A percentile compares a stretch with the other conserved stretches of the same genome.
Conservation (phyloP, 306 rosid species). For the Crotalaria pallida region DNA sequence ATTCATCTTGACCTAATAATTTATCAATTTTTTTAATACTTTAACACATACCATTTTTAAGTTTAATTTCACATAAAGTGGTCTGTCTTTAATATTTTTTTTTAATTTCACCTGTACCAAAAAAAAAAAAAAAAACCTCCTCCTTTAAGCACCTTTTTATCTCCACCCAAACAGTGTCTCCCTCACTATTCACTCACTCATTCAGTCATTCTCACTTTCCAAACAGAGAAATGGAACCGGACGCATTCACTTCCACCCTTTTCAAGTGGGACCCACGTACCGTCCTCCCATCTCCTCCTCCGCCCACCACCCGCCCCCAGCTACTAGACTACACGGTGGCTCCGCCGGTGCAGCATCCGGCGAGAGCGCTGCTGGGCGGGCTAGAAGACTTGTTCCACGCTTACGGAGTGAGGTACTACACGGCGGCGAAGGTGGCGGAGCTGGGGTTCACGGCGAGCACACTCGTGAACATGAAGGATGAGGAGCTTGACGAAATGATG, state of each 20-base stretch:
- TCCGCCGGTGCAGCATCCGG: conserved; percentile 12
- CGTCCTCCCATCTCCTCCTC: conserved; percentile 30
- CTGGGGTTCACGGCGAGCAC: conserved; percentile 90
- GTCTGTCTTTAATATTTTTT: too few relatives aligned
- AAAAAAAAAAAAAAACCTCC: too few relatives aligned
- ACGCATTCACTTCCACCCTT: conserved; percentile 59
- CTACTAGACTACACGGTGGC: conserved; percentile 35
- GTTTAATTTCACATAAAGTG: too few relatives aligned
- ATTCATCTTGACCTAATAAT: too few relatives aligned
- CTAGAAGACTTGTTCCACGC: conserved; percentile 79
- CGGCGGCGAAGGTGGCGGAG: conserved; percentile 84
- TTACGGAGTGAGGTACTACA: conserved; percentile 78
- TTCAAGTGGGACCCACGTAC: conserved; percentile 94
- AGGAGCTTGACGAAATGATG: conserved; percentile 96
- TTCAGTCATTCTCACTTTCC: background rate
- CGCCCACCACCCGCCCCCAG: conserved; percentile 20
- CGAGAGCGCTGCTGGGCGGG: conserved; percentile 34
- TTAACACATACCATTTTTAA: too few relatives aligned
- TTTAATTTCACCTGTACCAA: too few relatives aligned
- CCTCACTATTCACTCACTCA: background rate
- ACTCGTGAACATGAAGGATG: conserved; percentile 76
- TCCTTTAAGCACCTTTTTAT: too few relatives aligned
- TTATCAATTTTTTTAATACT: too few relatives aligned
- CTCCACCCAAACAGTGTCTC: conserved; percentile 35
- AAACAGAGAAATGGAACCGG: conserved; percentile 60